Evolutionary conservation across 495 filamentous ascomycete genomes (phyloP), one percentile per base, ranked within the genome.

Genomic region (Zalerion maritima): DNA sequence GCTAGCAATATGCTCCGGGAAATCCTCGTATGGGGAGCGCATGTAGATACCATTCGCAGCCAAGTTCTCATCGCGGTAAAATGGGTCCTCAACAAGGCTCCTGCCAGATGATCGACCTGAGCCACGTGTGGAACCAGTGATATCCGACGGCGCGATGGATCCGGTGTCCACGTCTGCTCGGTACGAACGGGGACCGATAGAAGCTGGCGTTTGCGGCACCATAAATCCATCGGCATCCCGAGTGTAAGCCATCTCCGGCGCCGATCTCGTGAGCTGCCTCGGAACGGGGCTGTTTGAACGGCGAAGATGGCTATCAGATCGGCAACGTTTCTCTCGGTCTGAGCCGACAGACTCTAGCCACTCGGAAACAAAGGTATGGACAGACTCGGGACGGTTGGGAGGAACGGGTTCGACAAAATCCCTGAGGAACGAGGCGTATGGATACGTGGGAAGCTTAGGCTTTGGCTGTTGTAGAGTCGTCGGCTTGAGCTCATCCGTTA

Each of bases 381-480:
- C 36, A 35, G 36, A 39, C 31, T 39, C 36, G 30, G 36, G 36
- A 35, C 26, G 30, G 25, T n/a, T 34, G 19, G 32, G 29, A 28
- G 29, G 18, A 25, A 38, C 27, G 9, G 26, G 36, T 15, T 38
- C 33, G 16, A 36, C 26, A 36, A 18, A 13, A 23, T 21, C 33
- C 31, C 31, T 29, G 34, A 41, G 38, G 34, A 37, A 41, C 27
- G 26, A 38, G 35, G 38, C 38, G 38, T 38, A 18, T 37, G 38
- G 28, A 28, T 29, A 23, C 29, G 32, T 38, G 8, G 29, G 35
- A 41, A 28, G 28, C 26, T 25, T 17, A 37, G 38, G 38, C 35
- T 41, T 32, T 37, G 38, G 35, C 38, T 46, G 40, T 18, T 40
- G 21, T 43, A 40, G 25, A 42, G 24, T 18, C 13, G 29, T 37